Percentiles rank a stretch among this genome's conserved stretches.
Evolutionary conservation across 805 yeast species (phyloP).

Genomic region (Ogataea saltuana): DNA sequence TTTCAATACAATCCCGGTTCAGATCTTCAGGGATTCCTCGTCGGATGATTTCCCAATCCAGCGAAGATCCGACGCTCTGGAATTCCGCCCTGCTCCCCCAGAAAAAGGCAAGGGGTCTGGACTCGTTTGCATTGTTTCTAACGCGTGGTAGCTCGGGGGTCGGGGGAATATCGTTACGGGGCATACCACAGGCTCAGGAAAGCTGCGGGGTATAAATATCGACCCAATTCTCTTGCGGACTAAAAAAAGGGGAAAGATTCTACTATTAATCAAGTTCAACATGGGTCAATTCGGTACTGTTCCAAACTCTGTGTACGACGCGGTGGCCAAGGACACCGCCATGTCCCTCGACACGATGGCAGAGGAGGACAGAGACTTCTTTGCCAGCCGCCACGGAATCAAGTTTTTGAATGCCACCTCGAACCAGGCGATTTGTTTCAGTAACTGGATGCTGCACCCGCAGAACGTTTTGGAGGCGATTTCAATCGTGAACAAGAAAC

Average conservation of each 20-base stretch:
- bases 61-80: no score
- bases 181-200: no score
- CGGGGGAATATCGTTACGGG: no score
- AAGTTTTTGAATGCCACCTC: conserved; percentile 32
- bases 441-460: conserved; percentile 27
- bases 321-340: conserved; percentile 22
- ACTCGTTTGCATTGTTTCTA: no score
- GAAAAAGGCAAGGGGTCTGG: no score
- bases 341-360: conserved; percentile 30
- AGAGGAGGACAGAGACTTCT: conserved; percentile 25
- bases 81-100: no score
- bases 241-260: not conserved
- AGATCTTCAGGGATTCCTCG: no score
- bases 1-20: no score
- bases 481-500: conserved; percentile 16
- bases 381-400: conserved; percentile 13
- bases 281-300: conserved; percentile 1
- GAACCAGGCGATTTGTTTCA: conserved; percentile 30
- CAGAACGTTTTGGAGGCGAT: conserved; percentile 25
- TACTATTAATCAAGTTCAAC: not conserved
- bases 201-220: not conserved
- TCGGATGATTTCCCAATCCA: no score
- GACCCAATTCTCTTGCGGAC: not conserved
- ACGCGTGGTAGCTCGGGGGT: no score
- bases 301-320: conserved; percentile 14